Evolutionary conservation across 345 rosid species (phyloP), one percentile per base, ranked within the genome.

Genomic region (Pugionium cornutum): DNA sequence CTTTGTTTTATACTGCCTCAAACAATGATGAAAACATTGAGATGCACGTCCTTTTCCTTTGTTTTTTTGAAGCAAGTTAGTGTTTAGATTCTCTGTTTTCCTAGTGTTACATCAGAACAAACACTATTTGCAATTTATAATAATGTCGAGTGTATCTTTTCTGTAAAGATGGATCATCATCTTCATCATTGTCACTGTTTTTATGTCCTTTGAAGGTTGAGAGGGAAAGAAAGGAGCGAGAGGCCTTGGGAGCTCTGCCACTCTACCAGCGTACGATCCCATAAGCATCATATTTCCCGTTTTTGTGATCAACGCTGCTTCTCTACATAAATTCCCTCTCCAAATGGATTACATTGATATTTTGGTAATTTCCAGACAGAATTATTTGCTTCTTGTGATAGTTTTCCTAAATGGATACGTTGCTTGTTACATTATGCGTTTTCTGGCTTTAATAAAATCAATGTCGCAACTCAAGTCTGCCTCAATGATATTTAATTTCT

Each of bases 241-340:
- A 86, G 67, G 88, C 95, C 57, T 78, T 94, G 80, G 99, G 91
- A 66, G 99, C 99, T 62, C 72, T 88, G 79, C 99, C 97, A 44
- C 83, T 91, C 57, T 91, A 87, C 54, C 89, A 90, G 76, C 96
- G 96, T 71, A 79, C 92, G 1, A 44, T 90, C 60, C 97, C 99
- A 18, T 90, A 37, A 86, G 75, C 69, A 69, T 32, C 2, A 1
- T 29, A 29, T 41, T 65, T 0, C 30, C 31, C 6, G 3, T 44
- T 64, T 39, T 57, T 56, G 47, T 64, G 53, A 6, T 41, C 27
- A 48, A 26, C 33, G 25, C 43, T 51, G 34, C 59, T 65, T 51
- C 66, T 43, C 67, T 65, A 31, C 72, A 58, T 66, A 66, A 64
- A 52, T 51, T 6, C 43, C 53, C 53, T 71, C 27, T n/a, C 61